A percentile compares a stretch with the other conserved stretches of the same genome.
phyloP scores from a whole-genome alignment of 345 rosid genomes.

The Lagerstroemia speciosa region DNA sequence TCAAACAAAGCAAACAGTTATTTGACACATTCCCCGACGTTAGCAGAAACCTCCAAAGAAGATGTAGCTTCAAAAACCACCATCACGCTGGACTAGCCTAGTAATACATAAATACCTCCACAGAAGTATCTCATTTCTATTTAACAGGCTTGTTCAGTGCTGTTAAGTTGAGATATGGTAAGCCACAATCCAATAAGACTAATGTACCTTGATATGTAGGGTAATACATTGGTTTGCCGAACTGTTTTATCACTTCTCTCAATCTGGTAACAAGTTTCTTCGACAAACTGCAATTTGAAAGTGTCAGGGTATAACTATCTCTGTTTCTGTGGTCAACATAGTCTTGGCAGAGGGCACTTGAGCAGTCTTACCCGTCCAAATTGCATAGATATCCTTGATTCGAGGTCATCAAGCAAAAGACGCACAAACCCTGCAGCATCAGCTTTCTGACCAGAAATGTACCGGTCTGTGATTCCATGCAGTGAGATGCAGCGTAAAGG shows the following conservation, averaged over 20 bases:
- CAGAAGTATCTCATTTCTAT: not conserved
- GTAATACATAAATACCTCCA: not conserved
- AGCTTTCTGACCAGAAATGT: constrained; percentile 94
- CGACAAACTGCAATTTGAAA: constrained; percentile 64
- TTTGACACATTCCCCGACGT: too few relatives aligned
- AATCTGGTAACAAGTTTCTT: constrained; percentile 93
- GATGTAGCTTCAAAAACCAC: not conserved
- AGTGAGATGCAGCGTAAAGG: constrained; percentile 96
- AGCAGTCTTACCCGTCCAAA: constrained; percentile 64
- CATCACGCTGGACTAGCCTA: too few relatives aligned
- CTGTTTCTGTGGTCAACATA: not conserved
- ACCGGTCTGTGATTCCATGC: constrained; percentile 96
- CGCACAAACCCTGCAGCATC: constrained; percentile 99
- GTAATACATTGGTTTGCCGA: constrained; percentile 76
- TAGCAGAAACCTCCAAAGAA: not conserved
- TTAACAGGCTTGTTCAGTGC: not conserved
- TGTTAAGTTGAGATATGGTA: not conserved
- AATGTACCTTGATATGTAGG: constrained; percentile 84
- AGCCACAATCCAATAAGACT: not conserved
- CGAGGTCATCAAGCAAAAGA: constrained; percentile 87
- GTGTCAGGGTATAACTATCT: not conserved
- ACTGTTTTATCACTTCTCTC: constrained; percentile 86
- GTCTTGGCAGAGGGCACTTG: not conserved
- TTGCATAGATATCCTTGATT: constrained; percentile 85
- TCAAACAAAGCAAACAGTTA: not conserved